Base-by-base conservation (phyloP, 1,284 basidiomycete genomes). In the Sutorius eximius region DNA sequence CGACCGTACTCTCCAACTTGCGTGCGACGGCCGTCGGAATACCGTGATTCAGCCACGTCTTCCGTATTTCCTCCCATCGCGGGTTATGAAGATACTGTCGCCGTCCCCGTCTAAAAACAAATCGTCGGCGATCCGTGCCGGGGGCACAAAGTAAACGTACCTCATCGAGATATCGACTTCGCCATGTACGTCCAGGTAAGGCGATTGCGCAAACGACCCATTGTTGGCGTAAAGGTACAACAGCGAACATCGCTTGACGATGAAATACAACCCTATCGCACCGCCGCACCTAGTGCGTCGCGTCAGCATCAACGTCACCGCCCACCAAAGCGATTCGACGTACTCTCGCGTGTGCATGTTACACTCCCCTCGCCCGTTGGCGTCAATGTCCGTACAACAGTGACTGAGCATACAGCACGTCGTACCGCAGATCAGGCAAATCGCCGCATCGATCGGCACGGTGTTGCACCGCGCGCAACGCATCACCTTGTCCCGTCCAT, bases 301-400 rank as follows among this genome's bases (percentile, higher is more conserved):
- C 12, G 22, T 41, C 10, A 56, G 36, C 51, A 30, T 53, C 60
- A 52, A 43, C 16, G 32, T 9, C 24, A 27, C 24, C 24, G 24
- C 24, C 3, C 24, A 27, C 5, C 6, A 22, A 45, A 37, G 12
- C 18, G 8, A 4, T 7, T 16, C 6, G 44, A 85, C 93, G 73
- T 71, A 97, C 91, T 92, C 89, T 79, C 93, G 81, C 61, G 89
- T 91, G 71, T 99, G 97, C 77, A 92, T 85, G 71, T 98, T 99
- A 73, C 96, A 98, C 70, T 99, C 97, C 75, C 77, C 91, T 72
- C 55, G 84, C 72, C 51, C 82, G 75, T 76, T 77, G 45, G 77
- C 72, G 41, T 93, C 88, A 24, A 75, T 66, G 62, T 95, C 91
- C 61, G 82, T 80, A 71, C 96, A 99, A 68, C 96, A 99, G 64